Percentiles rank a stretch among this genome's conserved stretches.
phyloP scores from a whole-genome alignment of 2,329 filamentous ascomycete genomes.

The Colletotrichum viniferum region DNA sequence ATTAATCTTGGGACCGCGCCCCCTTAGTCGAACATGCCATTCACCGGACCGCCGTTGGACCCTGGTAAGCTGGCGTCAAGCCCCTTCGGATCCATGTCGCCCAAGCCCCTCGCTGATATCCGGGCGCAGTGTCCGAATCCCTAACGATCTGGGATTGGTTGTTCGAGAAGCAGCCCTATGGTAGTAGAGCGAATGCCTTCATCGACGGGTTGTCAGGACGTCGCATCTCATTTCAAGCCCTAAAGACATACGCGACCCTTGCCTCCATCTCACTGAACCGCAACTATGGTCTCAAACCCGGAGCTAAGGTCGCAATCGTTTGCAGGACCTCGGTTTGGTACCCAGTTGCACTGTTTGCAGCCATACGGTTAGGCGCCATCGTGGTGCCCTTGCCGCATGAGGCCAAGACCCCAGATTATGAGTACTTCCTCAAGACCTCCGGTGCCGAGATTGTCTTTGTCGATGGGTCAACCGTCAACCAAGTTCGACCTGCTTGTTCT shows the following conservation, averaged over 20 bases:
- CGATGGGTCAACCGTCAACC: not conserved
- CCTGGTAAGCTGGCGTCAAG: not conserved
- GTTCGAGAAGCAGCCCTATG: not conserved
- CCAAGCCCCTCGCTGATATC: not conserved
- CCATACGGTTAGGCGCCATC: not conserved
- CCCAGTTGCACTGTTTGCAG: not conserved
- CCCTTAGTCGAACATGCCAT: not conserved
- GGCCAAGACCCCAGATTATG: constrained; percentile 21
- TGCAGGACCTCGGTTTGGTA: not conserved
- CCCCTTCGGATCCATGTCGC: not conserved
- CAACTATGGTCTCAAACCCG: not conserved
- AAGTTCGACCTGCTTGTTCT: not conserved
- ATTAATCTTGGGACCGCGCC: not conserved
- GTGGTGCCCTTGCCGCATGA: not conserved
- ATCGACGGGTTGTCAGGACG: not conserved
- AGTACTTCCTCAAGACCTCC: not conserved
- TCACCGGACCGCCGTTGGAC: not conserved
- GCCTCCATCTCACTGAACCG: not conserved
- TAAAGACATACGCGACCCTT: not conserved
- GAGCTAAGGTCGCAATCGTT: not conserved
- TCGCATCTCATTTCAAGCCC: not conserved
- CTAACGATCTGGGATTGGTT: not conserved
- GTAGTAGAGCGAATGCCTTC: not conserved
- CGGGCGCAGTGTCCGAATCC: not conserved
- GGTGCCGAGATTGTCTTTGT: not conserved